Base-by-base conservation (phyloP, 2,329 filamentous ascomycete genomes). In the Scedosporium boydii region DNA sequence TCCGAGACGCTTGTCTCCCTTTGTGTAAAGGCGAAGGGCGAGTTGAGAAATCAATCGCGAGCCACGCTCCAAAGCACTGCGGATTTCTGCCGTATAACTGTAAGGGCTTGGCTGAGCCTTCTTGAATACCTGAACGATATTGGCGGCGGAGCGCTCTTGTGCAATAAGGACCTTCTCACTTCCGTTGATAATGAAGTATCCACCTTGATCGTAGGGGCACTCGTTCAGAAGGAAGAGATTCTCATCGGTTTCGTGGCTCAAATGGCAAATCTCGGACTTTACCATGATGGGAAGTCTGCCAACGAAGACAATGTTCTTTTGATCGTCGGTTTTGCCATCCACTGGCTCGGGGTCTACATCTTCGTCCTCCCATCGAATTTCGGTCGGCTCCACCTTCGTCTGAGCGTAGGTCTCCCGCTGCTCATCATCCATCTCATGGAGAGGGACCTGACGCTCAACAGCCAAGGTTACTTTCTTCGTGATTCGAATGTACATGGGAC, bases 151-250 rank as follows among this genome's bases (percentile, higher is more conserved):
- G 65, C 95, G 89, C 76, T 99, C 95, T 74, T 99, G 95, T 1
- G 95, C 95, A 70, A 99, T 99, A 68, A 99, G 79, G 23, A 99
- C 95, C 81, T 99, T 99, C 73, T 99, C 95, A 75, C 91, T 96
- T 53, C 95, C 95, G 77, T 99, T 99, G 82, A 99, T 99, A 70
- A 99, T 91, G 72, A 99, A 99, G 76, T 99, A 99, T 67, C 95
- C 95, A 68, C 95, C 95, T 72, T 97, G 95, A 71, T 99, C 95
- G 74, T 97, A 99, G 0, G 95, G 95, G 68, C 95, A 99, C 76
- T 99, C 95, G 72, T 96, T 96, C 75, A 96, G 87, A 57, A 90
- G 82, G 73, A 96, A 98, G 1, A 99, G 82, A 59, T 90, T 88
- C 61, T 95, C 88, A 67, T 98, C 93, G 58, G 86, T 85, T 71